Base-by-base conservation (phyloP, 805 yeast genomes). In the Lipomyces lipofer region DNA sequence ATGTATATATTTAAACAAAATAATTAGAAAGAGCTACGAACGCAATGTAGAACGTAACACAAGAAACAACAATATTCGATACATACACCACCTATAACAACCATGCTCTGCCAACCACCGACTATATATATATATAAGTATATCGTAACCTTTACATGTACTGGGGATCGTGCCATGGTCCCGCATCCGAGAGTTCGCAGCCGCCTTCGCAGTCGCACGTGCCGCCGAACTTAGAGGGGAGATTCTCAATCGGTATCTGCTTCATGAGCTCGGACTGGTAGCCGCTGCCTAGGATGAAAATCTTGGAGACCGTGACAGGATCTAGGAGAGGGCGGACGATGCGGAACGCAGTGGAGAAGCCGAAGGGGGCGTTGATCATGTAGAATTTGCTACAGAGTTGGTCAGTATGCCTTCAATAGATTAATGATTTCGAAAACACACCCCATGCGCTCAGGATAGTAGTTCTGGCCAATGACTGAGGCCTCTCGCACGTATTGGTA, bases 401-500 rank as follows among this genome's bases (percentile, higher is more conserved):
- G 33, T 29, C 13, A 8, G 2, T n/a, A 25, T 12, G 29, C 4
- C 13, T 4, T 42, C 10, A 22, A 21, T 10, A 17, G 9, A 48
- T 9, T 6, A 8, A 17, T 13, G 10, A 45, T 4, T 9, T 29
- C 7, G 4, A 22, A 13, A 1, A 33, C 59, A 30, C 88, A 90
- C 68, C 99, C 99, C 99, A 94, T 94, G 73, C 98, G 86, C 78
- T 94, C 99, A 13, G 99, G 99, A 71, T 94, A 94, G 74, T 88
- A 92, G 75, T 94, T 88, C 77, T 94, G 99, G 56, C 98, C 97
- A 66, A 94, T 88, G 66, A 80, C 76, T 12, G 97, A 88, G 8
- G 99, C 97, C 73, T 91, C 97, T 70, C 84, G 84, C 51, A 94
- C 95, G 72, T 90, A 94, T 10, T 85, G 77, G 61, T 89, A 77